phyloP scores from a whole-genome alignment of 257 asterid genomes.

The Rubia yunnanensis region DNA sequence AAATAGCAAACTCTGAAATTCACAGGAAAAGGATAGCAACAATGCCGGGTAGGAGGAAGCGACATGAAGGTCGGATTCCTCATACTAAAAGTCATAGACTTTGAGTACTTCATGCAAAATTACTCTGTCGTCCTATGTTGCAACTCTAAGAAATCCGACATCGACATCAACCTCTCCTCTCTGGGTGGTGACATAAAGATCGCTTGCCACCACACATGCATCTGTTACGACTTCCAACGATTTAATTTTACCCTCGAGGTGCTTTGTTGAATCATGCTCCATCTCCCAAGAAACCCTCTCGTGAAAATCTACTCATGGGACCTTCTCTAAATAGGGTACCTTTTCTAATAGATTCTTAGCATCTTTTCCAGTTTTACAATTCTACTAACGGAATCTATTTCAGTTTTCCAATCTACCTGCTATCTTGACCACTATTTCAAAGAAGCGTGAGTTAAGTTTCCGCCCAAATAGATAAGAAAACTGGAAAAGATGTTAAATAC shows the following conservation, averaged over 20 bases:
- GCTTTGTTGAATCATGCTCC: slow-evolving; percentile 86
- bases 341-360: too few relatives aligned
- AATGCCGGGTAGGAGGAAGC: slow-evolving; percentile 52
- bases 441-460: too few relatives aligned
- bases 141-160: slow-evolving; percentile 90
- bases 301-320: slow-evolving; percentile 93
- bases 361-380: too few relatives aligned
- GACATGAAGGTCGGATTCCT: slow-evolving; percentile 98
- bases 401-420: too few relatives aligned
- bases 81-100: slow-evolving; percentile 87
- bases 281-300: too few relatives aligned
- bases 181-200: slow-evolving; percentile 98
- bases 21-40: slow-evolving; percentile 43
- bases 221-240: slow-evolving; percentile 91
- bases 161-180: slow-evolving; percentile 87
- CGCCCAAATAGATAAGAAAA: too few relatives aligned
- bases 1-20: too few relatives aligned
- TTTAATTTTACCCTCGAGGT: slow-evolving; percentile 91
- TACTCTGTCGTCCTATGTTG: slow-evolving; percentile 91
- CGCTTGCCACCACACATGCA: slow-evolving; percentile 97
- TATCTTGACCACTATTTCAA: too few relatives aligned
- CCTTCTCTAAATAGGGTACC: too few relatives aligned
- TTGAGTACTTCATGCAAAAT: slow-evolving; percentile 96
- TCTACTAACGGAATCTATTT: too few relatives aligned
- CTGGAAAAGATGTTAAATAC: too few relatives aligned